Evolutionary conservation across 106 monocot genomes (phyloP), one percentile per base, ranked within the genome.

Genomic region (Dendrobium huoshanense): DNA sequence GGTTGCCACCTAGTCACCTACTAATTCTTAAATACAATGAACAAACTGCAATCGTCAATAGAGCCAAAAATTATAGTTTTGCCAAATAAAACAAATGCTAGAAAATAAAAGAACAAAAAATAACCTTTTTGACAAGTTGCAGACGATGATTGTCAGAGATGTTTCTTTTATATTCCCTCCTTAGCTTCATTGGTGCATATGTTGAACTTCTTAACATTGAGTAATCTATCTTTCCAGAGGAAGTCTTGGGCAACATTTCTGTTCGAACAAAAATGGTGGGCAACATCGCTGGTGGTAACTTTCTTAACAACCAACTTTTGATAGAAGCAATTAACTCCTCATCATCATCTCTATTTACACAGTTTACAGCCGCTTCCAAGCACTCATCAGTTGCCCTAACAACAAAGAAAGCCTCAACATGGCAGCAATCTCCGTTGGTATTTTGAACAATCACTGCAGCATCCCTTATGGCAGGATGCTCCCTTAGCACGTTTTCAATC

Each of bases 201-300:
- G 72, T 25, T 80, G 84, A 91, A 75, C 83, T 77, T 82, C 82
- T 67, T 58, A 97, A 73, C 80, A 77, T 86, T 22, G 51, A 59
- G 79, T 97, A 94, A 77, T 94, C 94, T 72, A 94, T 75, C 84
- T 97, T 97, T n/a, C 97, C 94, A 81, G 94, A 82, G 15, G 80
- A 75, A 79, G 86, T 75, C 17, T 85, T 47, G 68, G 97, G 94
- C 67, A 97, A 61, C 20, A 77, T 43, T 43, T 88, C 67, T 43
- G 85, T 67, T 77, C 80, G 83, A 44, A 82, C 44, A 83, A 81
- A 97, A 79, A 75, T 45, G 15, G 78, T 83, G 15, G 94, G 97
- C 77, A 94, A 44, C 94, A 97, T 97, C 13, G 67, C 85, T 75
- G 77, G 77, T 22, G 92, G 87, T 77, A 97, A 86, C 82, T 86